These are phyloP conservation scores for Bryum argenteum DNA, from an alignment of 225 moss, liverwort and hornwort species.

Conservation along the genomic window DNA sequence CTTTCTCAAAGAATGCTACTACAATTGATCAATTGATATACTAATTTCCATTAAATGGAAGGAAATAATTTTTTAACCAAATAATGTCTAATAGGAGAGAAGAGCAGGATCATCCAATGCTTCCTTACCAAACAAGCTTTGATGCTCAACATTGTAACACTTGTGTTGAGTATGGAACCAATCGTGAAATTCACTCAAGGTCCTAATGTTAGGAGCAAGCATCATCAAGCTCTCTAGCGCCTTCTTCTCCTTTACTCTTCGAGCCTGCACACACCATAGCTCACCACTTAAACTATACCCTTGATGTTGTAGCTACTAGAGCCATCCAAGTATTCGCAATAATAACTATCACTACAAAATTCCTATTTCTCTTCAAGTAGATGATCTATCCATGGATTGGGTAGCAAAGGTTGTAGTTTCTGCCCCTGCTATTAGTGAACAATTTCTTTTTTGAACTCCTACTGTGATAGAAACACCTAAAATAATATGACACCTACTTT, in stretches of 20 bases:
- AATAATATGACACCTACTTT: too few species aligned
- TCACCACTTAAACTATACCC: too few species aligned
- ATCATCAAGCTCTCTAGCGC: conserved; percentile 44
- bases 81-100: conserved; percentile 37
- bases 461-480: too few species aligned
- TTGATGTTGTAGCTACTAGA: background rate
- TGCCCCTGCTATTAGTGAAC: too few species aligned
- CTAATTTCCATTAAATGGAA: too few species aligned
- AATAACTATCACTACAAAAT: background rate
- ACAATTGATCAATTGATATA: too few species aligned
- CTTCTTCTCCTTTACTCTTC: conserved; percentile 46
- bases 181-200: conserved; percentile 46
- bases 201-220: conserved; percentile 34
- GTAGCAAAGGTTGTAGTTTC: too few species aligned
- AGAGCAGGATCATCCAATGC: conserved; percentile 51
- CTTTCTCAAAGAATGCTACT: too few species aligned
- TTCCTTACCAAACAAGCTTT: conserved; percentile 52
- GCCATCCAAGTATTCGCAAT: background rate
- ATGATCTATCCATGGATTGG: too few species aligned
- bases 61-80: too few species aligned
- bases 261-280: conserved; percentile 39
- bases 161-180: conserved; percentile 57
- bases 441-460: too few species aligned
- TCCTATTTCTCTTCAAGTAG: background rate
- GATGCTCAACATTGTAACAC: conserved; percentile 55